These are phyloP conservation scores for Aethionema arabicum DNA, from an alignment of 345 rosid species.

Conservation along the genomic window DNA sequence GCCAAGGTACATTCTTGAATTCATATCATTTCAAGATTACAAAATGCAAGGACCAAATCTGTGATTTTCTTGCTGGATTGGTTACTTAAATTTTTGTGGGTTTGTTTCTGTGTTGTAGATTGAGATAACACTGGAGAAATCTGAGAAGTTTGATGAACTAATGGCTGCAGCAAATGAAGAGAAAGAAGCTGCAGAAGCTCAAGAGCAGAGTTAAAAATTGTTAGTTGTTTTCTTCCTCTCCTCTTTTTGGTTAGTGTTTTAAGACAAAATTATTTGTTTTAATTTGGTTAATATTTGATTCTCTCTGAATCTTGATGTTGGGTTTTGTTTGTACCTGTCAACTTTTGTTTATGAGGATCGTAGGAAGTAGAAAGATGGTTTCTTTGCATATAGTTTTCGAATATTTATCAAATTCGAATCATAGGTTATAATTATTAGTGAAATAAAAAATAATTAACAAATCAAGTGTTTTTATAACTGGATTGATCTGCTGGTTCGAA, in stretches of 20 bases:
- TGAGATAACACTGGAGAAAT: conserved; percentile 74
- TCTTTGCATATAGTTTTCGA: conserved; percentile 1
- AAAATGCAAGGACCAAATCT: background rate
- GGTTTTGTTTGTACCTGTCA: conserved; percentile 21
- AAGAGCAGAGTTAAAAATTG: conserved; percentile 47
- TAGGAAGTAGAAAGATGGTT: conserved; percentile 1
- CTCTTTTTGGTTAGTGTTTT: conserved; percentile 18
- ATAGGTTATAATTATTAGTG: background rate
- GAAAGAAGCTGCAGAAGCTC: conserved; percentile 48
- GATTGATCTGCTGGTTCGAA: too few species aligned
- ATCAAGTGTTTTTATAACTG: too few species aligned
- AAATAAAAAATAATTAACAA: too few species aligned
- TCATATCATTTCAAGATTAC: background rate
- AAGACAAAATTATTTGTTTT: conserved; percentile 20
- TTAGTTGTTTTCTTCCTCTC: conserved; percentile 8
- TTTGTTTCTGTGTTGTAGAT: conserved; percentile 44
- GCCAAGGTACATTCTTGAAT: conserved; percentile 55
- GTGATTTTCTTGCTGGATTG: background rate
- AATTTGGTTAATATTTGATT: conserved; percentile 24
- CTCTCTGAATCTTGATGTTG: conserved; percentile 6
- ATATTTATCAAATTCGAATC: background rate
- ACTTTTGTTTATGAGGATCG: conserved; percentile 9
- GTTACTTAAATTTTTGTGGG: background rate
- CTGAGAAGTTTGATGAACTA: conserved; percentile 81
- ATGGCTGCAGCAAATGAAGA: conserved; percentile 81